These are phyloP conservation scores for Metschnikowia colocasiae DNA, from an alignment of 805 yeast species.

Conservation along the genomic window DNA sequence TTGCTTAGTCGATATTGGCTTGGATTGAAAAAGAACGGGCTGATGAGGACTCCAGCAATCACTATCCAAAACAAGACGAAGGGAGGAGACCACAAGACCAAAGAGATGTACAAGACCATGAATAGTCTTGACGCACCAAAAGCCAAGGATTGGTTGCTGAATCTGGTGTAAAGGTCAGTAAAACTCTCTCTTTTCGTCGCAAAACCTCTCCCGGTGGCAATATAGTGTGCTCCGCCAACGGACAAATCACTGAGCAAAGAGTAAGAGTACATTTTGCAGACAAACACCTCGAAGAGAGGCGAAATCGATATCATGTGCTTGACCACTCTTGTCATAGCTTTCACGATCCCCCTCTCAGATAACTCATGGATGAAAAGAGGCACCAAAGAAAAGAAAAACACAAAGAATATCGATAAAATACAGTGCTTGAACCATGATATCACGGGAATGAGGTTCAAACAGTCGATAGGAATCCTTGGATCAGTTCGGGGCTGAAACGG, in stretches of 20 bases:
- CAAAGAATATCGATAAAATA: conserved; percentile 76
- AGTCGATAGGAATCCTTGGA: conserved; percentile 61
- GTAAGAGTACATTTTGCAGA: conserved; percentile 73
- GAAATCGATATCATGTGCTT: conserved; percentile 69
- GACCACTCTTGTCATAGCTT: conserved; percentile 63
- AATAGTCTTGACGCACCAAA: conserved; percentile 48
- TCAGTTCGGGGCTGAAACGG: conserved; percentile 65
- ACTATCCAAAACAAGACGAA: conserved; percentile 97
- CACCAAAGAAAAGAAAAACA: conserved; percentile 73
- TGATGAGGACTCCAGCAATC: conserved; percentile 76
- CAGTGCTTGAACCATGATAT: conserved; percentile 81
- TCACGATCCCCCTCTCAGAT: conserved; percentile 79
- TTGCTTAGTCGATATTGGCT: conserved; percentile 97
- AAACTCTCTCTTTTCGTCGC: conserved; percentile 79
- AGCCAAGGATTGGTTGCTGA: conserved; percentile 74
- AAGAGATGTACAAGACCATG: conserved; percentile 21
- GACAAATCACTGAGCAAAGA: conserved; percentile 68
- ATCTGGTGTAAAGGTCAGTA: conserved; percentile 68
- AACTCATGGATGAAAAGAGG: conserved; percentile 78
- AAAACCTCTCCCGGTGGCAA: conserved; percentile 83
- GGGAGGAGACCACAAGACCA: conserved; percentile 88
- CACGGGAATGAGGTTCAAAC: conserved; percentile 70
- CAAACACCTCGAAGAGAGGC: conserved; percentile 80
- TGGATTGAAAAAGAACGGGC: conserved; percentile 95
- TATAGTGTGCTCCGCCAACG: conserved; percentile 84